A percentile compares a stretch with the other conserved stretches of the same genome.
phyloP scores from a whole-genome alignment of 176 grass and related monocot genomes.

The Paspalum notatum region DNA sequence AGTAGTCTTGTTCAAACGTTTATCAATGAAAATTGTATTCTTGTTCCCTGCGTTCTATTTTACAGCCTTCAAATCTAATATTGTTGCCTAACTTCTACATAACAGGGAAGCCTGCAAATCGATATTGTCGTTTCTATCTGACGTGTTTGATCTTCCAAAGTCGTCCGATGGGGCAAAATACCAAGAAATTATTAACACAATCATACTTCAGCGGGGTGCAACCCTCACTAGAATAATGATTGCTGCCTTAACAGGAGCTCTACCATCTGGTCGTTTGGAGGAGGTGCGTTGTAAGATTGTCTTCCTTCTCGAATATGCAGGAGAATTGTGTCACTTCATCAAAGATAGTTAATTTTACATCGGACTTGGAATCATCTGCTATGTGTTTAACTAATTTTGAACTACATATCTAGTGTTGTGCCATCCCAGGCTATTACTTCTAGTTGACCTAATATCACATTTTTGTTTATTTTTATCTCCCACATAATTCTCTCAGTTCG shows the following conservation, averaged over 20 bases:
- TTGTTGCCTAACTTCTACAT: constrained; percentile 29
- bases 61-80: constrained; percentile 32
- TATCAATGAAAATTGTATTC: constrained; percentile 22
- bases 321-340: background rate
- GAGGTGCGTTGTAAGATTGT: constrained; percentile 57
- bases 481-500: background rate
- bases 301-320: background rate
- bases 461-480: background rate
- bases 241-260: constrained; percentile 83
- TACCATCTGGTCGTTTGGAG: constrained; percentile 85
- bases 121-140: constrained; percentile 88
- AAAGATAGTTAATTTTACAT: background rate
- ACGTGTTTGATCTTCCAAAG: constrained; percentile 85
- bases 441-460: background rate
- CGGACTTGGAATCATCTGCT: background rate
- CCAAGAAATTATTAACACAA: constrained; percentile 62
- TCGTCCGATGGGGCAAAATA: constrained; percentile 69
- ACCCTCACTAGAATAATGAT: constrained; percentile 95
- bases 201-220: constrained; percentile 78
- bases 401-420: background rate
- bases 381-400: background rate
- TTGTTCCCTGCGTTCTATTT: constrained; percentile 8
- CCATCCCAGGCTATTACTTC: background rate
- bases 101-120: constrained; percentile 96
- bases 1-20: background rate